These are phyloP conservation scores for Fomitopsis serialis DNA, from an alignment of 768 basidiomycete species.

Conservation along the genomic window DNA sequence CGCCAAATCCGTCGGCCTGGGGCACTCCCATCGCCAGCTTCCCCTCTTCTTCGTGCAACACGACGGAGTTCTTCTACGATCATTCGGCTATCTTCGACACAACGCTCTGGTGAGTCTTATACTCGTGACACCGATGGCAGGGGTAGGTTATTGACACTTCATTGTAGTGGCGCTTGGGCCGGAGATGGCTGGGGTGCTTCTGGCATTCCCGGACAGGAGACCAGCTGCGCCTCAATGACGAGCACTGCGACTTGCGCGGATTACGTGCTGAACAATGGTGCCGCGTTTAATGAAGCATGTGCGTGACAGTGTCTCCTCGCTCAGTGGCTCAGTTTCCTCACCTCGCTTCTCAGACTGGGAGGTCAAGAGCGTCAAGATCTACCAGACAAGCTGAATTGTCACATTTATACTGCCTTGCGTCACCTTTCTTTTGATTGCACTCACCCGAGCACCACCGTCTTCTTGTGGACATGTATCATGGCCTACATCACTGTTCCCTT, in stretches of 20 bases:
- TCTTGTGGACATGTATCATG: too few species aligned
- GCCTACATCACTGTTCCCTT: neutral
- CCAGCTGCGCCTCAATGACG: slow-evolving; percentile 81
- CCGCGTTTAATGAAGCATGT: slow-evolving; percentile 74
- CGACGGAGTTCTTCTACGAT: slow-evolving; percentile 71
- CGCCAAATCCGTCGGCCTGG: slow-evolving; percentile 77
- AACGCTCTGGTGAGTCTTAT: slow-evolving; percentile 62
- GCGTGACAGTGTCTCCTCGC: slow-evolving; percentile 34
- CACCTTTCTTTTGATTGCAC: too few species aligned
- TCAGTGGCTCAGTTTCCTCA: too few species aligned
- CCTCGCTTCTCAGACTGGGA: slow-evolving; percentile 72
- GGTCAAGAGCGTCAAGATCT: slow-evolving; percentile 69
- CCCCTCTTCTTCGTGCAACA: slow-evolving; percentile 70
- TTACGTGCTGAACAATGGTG: slow-evolving; percentile 70
- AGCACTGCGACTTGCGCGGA: slow-evolving; percentile 77
- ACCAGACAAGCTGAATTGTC: slow-evolving; percentile 35
- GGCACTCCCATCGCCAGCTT: slow-evolving; percentile 73
- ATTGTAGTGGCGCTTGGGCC: slow-evolving; percentile 82
- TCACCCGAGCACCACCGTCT: too few species aligned
- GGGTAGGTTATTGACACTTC: slow-evolving; percentile 6
- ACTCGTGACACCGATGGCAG: slow-evolving; percentile 10
- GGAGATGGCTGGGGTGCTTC: slow-evolving; percentile 66
- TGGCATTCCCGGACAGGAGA: slow-evolving; percentile 79
- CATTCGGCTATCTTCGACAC: slow-evolving; percentile 83
- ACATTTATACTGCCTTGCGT: too few species aligned